A percentile compares a stretch with the other conserved stretches of the same genome.
Conservation (phyloP, 805 yeast species). For the Zygoascus ofunaensis region DNA sequence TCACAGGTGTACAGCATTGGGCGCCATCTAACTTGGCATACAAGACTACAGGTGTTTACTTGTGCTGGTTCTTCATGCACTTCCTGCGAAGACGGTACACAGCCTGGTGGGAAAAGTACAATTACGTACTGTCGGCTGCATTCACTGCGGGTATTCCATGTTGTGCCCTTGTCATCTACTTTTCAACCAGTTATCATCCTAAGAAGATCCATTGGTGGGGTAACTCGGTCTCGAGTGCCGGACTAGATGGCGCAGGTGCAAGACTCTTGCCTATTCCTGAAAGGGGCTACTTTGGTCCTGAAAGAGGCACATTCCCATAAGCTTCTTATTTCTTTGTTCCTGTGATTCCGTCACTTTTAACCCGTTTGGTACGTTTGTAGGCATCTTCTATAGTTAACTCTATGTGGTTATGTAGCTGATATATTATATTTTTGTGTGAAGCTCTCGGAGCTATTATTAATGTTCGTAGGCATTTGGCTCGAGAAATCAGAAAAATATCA, state of each 20-base stretch:
- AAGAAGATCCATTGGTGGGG: slow-evolving; percentile 45
- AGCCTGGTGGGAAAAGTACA: slow-evolving; percentile 48
- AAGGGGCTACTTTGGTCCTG: slow-evolving; percentile 16
- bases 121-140: slow-evolving; percentile 46
- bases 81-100: slow-evolving; percentile 39
- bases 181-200: slow-evolving; percentile 38
- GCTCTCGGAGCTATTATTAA: no score
- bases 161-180: slow-evolving; percentile 49
- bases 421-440: no score
- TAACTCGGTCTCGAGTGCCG: slow-evolving; percentile 22
- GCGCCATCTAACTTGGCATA: slow-evolving; percentile 12
- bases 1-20: no score
- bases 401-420: no score
- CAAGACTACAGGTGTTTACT: slow-evolving; percentile 31
- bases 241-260: slow-evolving; percentile 10
- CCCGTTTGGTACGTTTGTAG: no score
- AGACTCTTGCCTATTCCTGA: slow-evolving; percentile 14
- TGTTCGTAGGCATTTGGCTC: no score
- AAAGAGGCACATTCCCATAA: no score
- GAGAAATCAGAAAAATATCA: no score
- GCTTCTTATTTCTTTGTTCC: not conserved
- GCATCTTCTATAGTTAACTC: no score
- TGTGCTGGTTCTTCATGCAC: slow-evolving; percentile 39
- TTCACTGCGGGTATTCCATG: slow-evolving; percentile 56
- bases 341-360: no score